Base-by-base conservation (phyloP, 2,329 filamentous ascomycete species). In the Paecilomyces fulvus region DNA sequence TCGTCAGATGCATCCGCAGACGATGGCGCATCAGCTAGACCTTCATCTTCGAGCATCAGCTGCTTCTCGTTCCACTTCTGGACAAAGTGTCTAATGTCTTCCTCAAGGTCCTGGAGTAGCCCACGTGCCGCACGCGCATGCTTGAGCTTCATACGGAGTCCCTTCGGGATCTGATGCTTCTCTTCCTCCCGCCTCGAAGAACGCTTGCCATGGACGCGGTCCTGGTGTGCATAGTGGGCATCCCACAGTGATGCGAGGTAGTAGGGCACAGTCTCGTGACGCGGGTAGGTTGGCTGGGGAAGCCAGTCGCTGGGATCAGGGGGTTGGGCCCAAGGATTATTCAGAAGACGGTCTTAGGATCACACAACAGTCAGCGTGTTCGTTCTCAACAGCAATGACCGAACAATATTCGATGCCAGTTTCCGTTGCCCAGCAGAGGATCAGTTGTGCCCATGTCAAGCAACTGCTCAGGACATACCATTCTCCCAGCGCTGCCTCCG, bases 401-500 rank as follows among this genome's bases (percentile, higher is more conserved):
- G 21, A 20, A 21, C n/a, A 46, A n/a, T 21, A 8, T 14, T 14
- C 51, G 28, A 56, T 30, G 11, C 52, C 33, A 51, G 30, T 31
- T 51, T 56, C 37, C 49, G 30, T 54, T 65, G 48, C n/a, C 17
- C 12, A 8, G 17, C n/a, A 59, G 23, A 31, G 33, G 14, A 53
- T 37, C 12, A 14, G 30, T 33, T 23, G 6, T 43, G 23, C 30
- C n/a, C 12, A 37, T 23, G 30, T 17, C 14, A 9, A 17, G 14
- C 30, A 43, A 14, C 30, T 52, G 53, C 55, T 33, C 49, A 55
- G 52, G 43, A 67, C 74, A 62, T 80, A 95, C 90, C 89, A 73
- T 97, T 99, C 78, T 99, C 94, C 91, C 92, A 97, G 56, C 92
- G 82, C 65, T 92, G 86, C 52, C 92, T 81, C 66, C 92, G 86